phyloP scores from a whole-genome alignment of 208 protist species.

The Trichomonas tenax region DNA sequence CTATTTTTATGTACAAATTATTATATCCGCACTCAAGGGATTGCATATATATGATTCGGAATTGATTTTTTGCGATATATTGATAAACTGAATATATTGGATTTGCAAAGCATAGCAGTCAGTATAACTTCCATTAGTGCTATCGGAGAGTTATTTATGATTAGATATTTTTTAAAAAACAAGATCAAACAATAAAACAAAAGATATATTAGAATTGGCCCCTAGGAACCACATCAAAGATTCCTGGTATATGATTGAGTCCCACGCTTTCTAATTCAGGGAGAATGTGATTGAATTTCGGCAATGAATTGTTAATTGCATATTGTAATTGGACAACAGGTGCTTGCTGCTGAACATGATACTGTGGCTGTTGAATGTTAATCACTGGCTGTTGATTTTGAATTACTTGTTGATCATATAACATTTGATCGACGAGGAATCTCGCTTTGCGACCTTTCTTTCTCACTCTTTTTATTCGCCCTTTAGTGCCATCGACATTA shows the following conservation, averaged over 20 bases:
- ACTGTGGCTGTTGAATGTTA: not conserved
- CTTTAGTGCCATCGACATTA: not conserved
- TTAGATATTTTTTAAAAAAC: too few species aligned
- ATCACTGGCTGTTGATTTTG: not conserved
- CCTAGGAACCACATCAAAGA: not conserved
- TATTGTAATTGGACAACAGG: not conserved
- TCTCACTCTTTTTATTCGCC: not conserved
- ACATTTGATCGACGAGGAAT: not conserved
- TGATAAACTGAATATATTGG: too few species aligned
- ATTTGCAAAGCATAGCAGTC: too few species aligned
- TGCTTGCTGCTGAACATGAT: not conserved
- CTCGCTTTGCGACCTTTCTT: not conserved
- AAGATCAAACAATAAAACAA: too few species aligned
- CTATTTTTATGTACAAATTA: too few species aligned
- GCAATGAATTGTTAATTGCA: not conserved
- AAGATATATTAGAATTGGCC: too few species aligned
- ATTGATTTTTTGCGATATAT: too few species aligned
- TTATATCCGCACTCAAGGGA: too few species aligned
- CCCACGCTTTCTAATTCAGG: not conserved
- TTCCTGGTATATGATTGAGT: not conserved
- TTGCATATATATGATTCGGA: too few species aligned
- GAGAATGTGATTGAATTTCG: not conserved
- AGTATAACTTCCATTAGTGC: too few species aligned
- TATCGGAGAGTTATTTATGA: too few species aligned
- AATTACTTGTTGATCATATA: not conserved